phyloP scores from a whole-genome alignment of 768 basidiomycete genomes.

The Tricholoma bakamatsutake region DNA sequence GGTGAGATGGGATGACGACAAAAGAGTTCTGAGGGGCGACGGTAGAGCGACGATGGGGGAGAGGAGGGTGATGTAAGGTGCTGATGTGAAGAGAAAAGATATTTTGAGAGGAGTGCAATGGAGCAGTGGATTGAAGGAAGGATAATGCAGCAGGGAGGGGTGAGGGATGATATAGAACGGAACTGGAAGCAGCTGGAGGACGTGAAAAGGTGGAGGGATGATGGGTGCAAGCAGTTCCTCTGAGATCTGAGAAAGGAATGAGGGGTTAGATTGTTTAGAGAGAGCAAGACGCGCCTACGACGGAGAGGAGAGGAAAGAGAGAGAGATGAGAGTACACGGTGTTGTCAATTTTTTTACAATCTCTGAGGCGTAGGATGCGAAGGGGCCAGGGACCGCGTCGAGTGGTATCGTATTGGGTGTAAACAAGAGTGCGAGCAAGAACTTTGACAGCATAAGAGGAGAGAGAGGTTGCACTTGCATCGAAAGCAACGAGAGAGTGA shows the following conservation, averaged over 20 bases:
- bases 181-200: slow-evolving; percentile 22
- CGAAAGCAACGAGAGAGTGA: slow-evolving; percentile 55
- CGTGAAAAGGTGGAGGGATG: slow-evolving; percentile 11
- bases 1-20: slow-evolving; percentile 3
- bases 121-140: slow-evolving; percentile 12
- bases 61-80: slow-evolving; percentile 13
- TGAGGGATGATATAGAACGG: slow-evolving; percentile 37
- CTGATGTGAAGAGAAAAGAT: slow-evolving; percentile 20
- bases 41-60: not conserved
- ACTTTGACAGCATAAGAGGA: slow-evolving; percentile 46
- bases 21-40: slow-evolving; percentile 10
- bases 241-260: slow-evolving; percentile 34
- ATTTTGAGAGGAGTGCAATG: slow-evolving; percentile 16
- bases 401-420: slow-evolving; percentile 23
- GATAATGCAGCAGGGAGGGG: slow-evolving; percentile 30
- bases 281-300: slow-evolving; percentile 43
- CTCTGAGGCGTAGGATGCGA: slow-evolving; percentile 49
- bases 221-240: slow-evolving; percentile 39
- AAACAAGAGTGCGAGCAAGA: slow-evolving; percentile 44
- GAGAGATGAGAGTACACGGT: slow-evolving; percentile 34
- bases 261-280: not conserved
- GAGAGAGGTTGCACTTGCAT: slow-evolving; percentile 50
- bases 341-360: slow-evolving; percentile 46
- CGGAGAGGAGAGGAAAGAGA: slow-evolving; percentile 53
- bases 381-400: slow-evolving; percentile 50